phyloP scores from a whole-genome alignment of 2,329 filamentous ascomycete species.

The Pseudonectria foliicola region DNA sequence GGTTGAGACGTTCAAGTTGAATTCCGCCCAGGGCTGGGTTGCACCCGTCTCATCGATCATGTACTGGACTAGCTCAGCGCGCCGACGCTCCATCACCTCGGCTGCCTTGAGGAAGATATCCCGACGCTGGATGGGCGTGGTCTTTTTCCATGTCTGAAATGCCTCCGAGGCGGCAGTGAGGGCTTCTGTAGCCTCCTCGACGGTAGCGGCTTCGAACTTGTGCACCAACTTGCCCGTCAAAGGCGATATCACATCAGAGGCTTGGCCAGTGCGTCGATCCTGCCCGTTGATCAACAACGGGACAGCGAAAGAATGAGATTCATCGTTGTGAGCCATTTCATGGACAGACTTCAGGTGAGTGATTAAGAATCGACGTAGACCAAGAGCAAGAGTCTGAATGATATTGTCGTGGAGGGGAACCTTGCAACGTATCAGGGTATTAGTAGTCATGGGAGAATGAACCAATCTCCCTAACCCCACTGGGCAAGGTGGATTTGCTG shows the following conservation, averaged over 20 bases:
- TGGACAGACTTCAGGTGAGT: too few species aligned
- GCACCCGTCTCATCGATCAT: slow-evolving; percentile 46
- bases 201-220: slow-evolving; percentile 49
- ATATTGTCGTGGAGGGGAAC: too few species aligned
- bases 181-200: slow-evolving; percentile 47
- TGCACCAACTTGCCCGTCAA: slow-evolving; percentile 44
- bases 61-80: slow-evolving; percentile 53
- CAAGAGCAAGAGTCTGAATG: too few species aligned
- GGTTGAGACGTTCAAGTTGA: slow-evolving; percentile 31
- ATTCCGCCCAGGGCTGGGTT: slow-evolving; percentile 30
- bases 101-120: slow-evolving; percentile 65
- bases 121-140: slow-evolving; percentile 53
- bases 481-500: too few species aligned
- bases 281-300: slow-evolving; percentile 38
- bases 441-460: too few species aligned
- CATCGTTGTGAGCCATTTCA: too few species aligned
- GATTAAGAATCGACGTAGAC: too few species aligned
- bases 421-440: too few species aligned
- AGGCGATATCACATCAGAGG: slow-evolving; percentile 53
- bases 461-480: too few species aligned
- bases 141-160: slow-evolving; percentile 61
- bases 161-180: slow-evolving; percentile 53
- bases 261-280: slow-evolving; percentile 37
- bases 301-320: slow-evolving; percentile 13
- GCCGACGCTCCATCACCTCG: slow-evolving; percentile 52